A percentile compares a stretch with the other conserved stretches of the same genome.
These are phyloP conservation scores for Nosema granulosis DNA, from an alignment of 371 early-diverging fungal species.

Conservation along the genomic window DNA sequence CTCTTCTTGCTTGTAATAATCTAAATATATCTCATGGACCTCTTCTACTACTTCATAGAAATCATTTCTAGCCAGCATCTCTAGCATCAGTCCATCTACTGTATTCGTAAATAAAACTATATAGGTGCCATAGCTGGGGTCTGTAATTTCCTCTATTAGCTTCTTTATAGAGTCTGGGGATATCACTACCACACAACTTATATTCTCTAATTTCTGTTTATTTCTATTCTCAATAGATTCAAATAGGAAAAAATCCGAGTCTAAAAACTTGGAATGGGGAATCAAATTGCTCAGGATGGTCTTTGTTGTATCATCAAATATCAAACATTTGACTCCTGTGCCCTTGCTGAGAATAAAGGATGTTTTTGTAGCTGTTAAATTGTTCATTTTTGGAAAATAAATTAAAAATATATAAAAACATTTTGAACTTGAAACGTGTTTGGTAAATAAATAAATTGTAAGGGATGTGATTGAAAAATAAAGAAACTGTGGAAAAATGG, in stretches of 20 bases:
- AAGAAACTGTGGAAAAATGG: no score
- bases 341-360: conserved; percentile 48
- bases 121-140: conserved; percentile 63
- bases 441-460: no score
- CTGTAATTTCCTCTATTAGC: conserved; percentile 58
- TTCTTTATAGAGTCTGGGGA: conserved; percentile 41
- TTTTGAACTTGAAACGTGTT: no score
- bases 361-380: no score
- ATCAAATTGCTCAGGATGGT: conserved; percentile 59
- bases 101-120: conserved; percentile 62
- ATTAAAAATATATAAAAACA: no score
- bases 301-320: conserved; percentile 65
- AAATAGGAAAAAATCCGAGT: conserved; percentile 65
- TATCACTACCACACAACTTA: conserved; percentile 62
- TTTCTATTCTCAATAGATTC: conserved; percentile 58
- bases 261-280: conserved; percentile 58
- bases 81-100: conserved; percentile 54
- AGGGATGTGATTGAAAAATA: no score
- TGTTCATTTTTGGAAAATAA: no score
- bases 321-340: conserved; percentile 58
- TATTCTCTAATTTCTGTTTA: conserved; percentile 48
- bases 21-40: conserved; percentile 64
- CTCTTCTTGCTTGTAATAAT: conserved; percentile 51
- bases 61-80: conserved; percentile 62
- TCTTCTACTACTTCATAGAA: conserved; percentile 59